Evolutionary conservation across 2,329 filamentous ascomycete species (phyloP).

Genomic region (Cadophora sp.): DNA sequence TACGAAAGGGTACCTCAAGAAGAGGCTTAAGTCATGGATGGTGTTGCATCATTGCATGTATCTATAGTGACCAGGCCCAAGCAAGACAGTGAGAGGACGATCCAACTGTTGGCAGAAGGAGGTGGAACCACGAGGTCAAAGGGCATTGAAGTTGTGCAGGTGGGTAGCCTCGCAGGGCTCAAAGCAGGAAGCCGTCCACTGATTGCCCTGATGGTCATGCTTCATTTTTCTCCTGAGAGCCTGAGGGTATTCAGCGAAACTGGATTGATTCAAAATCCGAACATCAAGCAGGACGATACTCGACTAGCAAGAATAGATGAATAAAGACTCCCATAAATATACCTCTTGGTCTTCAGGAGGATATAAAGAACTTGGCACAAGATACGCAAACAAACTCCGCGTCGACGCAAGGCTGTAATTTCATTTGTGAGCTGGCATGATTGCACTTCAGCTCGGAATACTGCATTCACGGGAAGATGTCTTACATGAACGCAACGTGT

Average conservation of each 20-base stretch:
- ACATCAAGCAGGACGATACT: not conserved
- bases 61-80: not conserved
- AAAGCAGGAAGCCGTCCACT: not conserved
- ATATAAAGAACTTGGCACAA: not conserved
- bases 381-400: not conserved
- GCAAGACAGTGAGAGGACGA: not conserved
- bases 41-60: not conserved
- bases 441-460: not conserved
- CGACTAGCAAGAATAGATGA: not conserved
- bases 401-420: not conserved
- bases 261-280: not conserved
- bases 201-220: not conserved
- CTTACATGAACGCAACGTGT: not conserved
- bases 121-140: not conserved
- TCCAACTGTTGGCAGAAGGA: not conserved
- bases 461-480: constrained; percentile 8
- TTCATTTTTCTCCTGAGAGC: not conserved
- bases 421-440: not conserved
- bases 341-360: not conserved
- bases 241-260: not conserved
- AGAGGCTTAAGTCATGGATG: not conserved
- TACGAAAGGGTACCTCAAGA: not conserved
- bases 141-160: not conserved
- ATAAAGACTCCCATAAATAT: too few relatives aligned
- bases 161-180: not conserved